Base-by-base conservation (phyloP, 1,284 basidiomycete genomes). In the Fomitopsis palustris region DNA sequence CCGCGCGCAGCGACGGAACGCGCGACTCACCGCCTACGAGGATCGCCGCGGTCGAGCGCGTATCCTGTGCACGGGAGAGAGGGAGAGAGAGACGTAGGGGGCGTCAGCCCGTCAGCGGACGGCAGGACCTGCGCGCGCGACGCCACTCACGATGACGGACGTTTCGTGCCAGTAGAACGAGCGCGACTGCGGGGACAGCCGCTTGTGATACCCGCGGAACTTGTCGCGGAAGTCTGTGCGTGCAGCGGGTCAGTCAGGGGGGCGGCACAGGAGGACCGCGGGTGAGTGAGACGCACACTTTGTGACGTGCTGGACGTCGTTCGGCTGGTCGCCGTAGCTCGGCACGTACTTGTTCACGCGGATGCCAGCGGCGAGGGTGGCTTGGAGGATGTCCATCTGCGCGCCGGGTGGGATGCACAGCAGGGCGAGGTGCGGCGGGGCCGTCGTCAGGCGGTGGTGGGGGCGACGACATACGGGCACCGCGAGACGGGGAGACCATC, bases 351-450 rank as follows among this genome's bases (percentile, higher is more conserved):
- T 78, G 58, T 75, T 76, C 10, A 91, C 85, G 19, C 71, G 69
- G 23, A 87, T 78, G 12, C 87, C 87, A 4, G 84, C 72, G 42
- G 81, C 81, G 53, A 88, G 76, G 66, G 86, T 87, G 61, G 79
- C 76, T 61, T 80, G 77, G 35, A 87, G 72, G 39, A 87, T 76
- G 64, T 87, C 84, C 82, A 84, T 74, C 79, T 83, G 61, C 19
- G 47, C 4, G 53, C 12, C 27, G 42, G 9, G 25, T 33, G 4
- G 25, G 31, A 25, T n/a, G 47, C 42, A 42, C 25, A 23, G 8
- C 27, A 4, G 3, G 5, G 17, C 39, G 39, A 19, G 39, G 38
- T 19, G 38, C 16, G 17, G 8, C 38, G 37, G 25, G 9, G 53
- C 6, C 39, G 53, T 19, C n/a, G 14, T 35, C 25, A 21, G 41